Percentiles rank a stretch among this genome's conserved stretches.
phyloP scores from a whole-genome alignment of 1,284 basidiomycete genomes.

The Tremellales sp. region DNA sequence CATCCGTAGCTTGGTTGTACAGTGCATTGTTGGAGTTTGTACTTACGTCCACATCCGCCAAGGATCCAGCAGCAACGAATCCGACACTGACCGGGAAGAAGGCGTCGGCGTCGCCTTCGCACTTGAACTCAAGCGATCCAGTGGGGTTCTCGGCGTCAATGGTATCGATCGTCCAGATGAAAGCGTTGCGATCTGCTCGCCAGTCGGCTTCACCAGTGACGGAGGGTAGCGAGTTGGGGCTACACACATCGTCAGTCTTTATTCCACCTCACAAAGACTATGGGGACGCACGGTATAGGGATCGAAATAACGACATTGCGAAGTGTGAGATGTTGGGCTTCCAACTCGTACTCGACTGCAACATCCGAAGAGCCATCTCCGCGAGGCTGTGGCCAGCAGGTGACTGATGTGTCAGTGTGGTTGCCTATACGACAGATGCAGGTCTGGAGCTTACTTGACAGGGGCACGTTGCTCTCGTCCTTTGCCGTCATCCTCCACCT shows the following conservation, averaged over 20 bases:
- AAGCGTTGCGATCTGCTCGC: slow-evolving; percentile 74
- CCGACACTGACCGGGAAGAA: slow-evolving; percentile 91
- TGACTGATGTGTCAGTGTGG: slow-evolving; percentile 57
- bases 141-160: slow-evolving; percentile 55
- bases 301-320: slow-evolving; percentile 85
- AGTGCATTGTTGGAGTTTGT: no score
- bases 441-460: slow-evolving; percentile 65
- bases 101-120: slow-evolving; percentile 70
- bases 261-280: neutral
- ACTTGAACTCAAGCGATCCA: slow-evolving; percentile 84
- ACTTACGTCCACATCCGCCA: slow-evolving; percentile 64
- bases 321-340: slow-evolving; percentile 72
- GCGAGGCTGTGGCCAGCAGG: slow-evolving; percentile 90
- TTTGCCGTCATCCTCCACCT: slow-evolving; percentile 89
- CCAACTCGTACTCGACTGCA: slow-evolving; percentile 95
- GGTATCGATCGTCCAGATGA: slow-evolving; percentile 72
- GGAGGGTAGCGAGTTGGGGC: slow-evolving; percentile 76
- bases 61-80: slow-evolving; percentile 73
- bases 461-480: slow-evolving; percentile 85
- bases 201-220: slow-evolving; percentile 72
- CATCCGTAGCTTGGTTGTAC: neutral
- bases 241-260: slow-evolving; percentile 33
- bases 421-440: neutral
- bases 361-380: slow-evolving; percentile 88
- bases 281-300: slow-evolving; percentile 71